These are phyloP conservation scores for Pichia sp. DNA, from an alignment of 1,139 yeast species.

Conservation along the genomic window DNA sequence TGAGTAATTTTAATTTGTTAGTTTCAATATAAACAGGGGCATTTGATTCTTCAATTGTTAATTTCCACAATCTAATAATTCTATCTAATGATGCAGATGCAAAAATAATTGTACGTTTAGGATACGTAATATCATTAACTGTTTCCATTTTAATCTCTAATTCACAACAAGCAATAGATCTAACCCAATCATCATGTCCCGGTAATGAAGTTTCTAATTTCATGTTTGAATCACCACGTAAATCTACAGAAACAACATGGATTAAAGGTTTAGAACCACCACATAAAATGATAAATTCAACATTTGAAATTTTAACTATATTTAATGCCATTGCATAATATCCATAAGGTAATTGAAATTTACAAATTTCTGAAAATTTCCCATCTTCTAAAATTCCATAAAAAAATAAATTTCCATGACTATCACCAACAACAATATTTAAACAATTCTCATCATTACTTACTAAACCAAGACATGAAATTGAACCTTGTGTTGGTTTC, in stretches of 20 bases:
- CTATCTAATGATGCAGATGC: constrained; percentile 91
- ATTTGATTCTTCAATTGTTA: constrained; percentile 52
- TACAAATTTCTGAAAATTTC: constrained; percentile 30
- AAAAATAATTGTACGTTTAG: constrained; percentile 46
- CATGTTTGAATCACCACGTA: constrained; percentile 12
- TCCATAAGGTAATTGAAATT: constrained; percentile 40
- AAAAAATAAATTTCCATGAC: constrained; percentile 52
- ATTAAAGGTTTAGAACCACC: constrained; percentile 70
- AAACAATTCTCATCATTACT: constrained; percentile 15
- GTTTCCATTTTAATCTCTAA: constrained; percentile 25
- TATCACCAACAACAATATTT: constrained; percentile 54
- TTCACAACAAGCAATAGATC: constrained; percentile 57
- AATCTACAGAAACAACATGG: constrained; percentile 47
- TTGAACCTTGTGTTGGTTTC: constrained; percentile 33
- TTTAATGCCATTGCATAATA: constrained; percentile 65
- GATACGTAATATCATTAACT: constrained; percentile 7
- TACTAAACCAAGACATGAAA: constrained; percentile 35
- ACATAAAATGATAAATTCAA: constrained; percentile 55
- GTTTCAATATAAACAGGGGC: constrained; percentile 42
- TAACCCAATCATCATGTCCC: constrained; percentile 96
- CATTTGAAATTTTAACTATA: constrained; percentile 36
- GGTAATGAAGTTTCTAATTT: constrained; percentile 46
- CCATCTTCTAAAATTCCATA: constrained; percentile 36
- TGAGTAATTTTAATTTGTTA: constrained; percentile 46
- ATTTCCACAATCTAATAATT: constrained; percentile 81